Percentiles rank a stretch among this genome's conserved stretches.
Evolutionary conservation across 805 yeast genomes (phyloP).

Genomic region (Cyberlindnera mycetangii): DNA sequence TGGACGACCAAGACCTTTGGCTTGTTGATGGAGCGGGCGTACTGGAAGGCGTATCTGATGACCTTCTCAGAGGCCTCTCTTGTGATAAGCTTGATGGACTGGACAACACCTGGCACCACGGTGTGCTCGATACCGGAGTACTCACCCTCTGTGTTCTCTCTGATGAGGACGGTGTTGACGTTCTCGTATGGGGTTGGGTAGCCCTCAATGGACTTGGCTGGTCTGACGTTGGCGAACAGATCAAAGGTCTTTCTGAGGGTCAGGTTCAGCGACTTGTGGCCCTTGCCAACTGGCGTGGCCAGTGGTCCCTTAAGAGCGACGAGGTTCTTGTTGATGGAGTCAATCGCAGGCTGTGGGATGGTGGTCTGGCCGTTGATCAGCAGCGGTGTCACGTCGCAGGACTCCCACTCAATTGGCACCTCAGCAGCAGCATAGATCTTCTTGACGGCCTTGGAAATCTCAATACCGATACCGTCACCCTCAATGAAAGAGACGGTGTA

Average conservation of each 20-base stretch:
- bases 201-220: constrained; percentile 91
- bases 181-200: constrained; percentile 77
- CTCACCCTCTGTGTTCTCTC: constrained; percentile 52
- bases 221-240: constrained; percentile 95
- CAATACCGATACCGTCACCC: constrained; percentile 98
- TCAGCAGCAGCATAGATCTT: constrained; percentile 90
- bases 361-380: constrained; percentile 91
- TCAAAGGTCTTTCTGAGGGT: constrained; percentile 96
- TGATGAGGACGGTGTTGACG: constrained; percentile 92
- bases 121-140: constrained; percentile 98
- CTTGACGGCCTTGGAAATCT: constrained; percentile 92
- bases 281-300: constrained; percentile 98
- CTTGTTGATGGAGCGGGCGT: constrained; percentile 85
- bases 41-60: constrained; percentile 94
- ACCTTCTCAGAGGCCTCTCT: constrained; percentile 95
- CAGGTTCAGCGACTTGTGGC: constrained; percentile 95
- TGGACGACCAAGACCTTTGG: constrained; percentile 92
- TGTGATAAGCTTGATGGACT: constrained; percentile 95
- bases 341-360: constrained; percentile 88
- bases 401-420: constrained; percentile 97
- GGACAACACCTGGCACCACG: constrained; percentile 97
- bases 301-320: constrained; percentile 97
- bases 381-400: constrained; percentile 92
- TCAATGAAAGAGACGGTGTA: constrained; percentile 94
- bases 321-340: constrained; percentile 86